Percentiles rank a stretch among this genome's conserved stretches.
Conservation (phyloP, 2,329 filamentous ascomycete species). For the Cryphonectria nitschkei region DNA sequence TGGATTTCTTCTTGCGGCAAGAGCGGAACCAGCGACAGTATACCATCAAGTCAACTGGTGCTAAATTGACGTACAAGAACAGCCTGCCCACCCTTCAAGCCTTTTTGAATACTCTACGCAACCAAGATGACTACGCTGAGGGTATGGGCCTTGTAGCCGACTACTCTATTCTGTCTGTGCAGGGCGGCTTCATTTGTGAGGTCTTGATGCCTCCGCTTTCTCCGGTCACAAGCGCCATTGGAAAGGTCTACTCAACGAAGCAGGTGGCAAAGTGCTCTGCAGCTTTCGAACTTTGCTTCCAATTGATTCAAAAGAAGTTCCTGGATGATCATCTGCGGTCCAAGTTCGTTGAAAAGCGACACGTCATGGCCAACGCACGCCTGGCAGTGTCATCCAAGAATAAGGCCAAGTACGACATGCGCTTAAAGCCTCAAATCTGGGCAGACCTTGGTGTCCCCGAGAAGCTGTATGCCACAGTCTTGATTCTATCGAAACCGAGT, state of each 20-base stretch:
- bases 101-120: slow-evolving; percentile 72
- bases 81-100: slow-evolving; percentile 72
- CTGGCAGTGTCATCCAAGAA: slow-evolving; percentile 82
- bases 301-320: slow-evolving; percentile 66
- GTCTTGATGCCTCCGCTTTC: slow-evolving; percentile 77
- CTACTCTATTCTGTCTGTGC: slow-evolving; percentile 64
- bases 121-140: slow-evolving; percentile 40
- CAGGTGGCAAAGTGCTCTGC: slow-evolving; percentile 83
- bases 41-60: slow-evolving; percentile 68
- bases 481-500: slow-evolving; percentile 61
- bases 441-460: slow-evolving; percentile 49
- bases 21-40: slow-evolving; percentile 56
- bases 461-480: slow-evolving; percentile 62
- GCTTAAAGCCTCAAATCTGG: slow-evolving; percentile 80
- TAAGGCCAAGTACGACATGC: slow-evolving; percentile 74
- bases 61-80: slow-evolving; percentile 77
- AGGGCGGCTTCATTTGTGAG: slow-evolving; percentile 72
- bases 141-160: slow-evolving; percentile 43
- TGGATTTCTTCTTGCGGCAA: slow-evolving; percentile 58
- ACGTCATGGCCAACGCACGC: slow-evolving; percentile 83
- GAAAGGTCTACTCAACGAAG: slow-evolving; percentile 69
- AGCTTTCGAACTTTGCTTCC: slow-evolving; percentile 79
- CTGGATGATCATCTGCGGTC: slow-evolving; percentile 78
- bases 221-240: slow-evolving; percentile 69
- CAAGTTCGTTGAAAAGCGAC: slow-evolving; percentile 67